Base-by-base conservation (phyloP, 164 flowering plant genomes). In the Tetracentron sinense region DNA sequence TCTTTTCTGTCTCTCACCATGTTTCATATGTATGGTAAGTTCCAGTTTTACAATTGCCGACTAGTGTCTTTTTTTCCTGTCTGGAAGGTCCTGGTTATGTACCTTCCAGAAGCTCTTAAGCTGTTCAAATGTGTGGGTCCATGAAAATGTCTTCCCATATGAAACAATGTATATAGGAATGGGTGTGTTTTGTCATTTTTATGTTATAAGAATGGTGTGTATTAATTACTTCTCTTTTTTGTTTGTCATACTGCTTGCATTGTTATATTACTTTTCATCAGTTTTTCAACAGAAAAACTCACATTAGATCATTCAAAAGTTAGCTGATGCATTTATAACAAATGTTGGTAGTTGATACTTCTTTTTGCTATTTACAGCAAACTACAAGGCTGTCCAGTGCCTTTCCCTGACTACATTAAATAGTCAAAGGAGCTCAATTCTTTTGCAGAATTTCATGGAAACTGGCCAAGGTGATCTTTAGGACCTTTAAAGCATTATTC, bases 1-100 rank as follows among this genome's bases (percentile, higher is more conserved):
- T 87, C 79, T 22, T 95, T 95, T 76, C 74, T 95, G 61, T 80
- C 88, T 28, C 88, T 92, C 42, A 89, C 99, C 29, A 54, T 85
- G 68, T 88, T 95, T 67, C 99, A 95, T 75, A 88, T 95, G 92
- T 95, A 85, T 79, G 99, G 98, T 95, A 73, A 79, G 93, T 77
- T 68, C 61, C 48, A 15, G 60, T 64, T 55, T 56, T 60, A 51
- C 26, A 50, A 17, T 58, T 12, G 31, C 27, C 26, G 2, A 14
- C 49, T 4, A 33, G 38, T n/a, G 8, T 33, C 4, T 33, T 4
- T 33, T 33, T 33, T 33, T 33, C 38, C 42, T 21, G 29, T 3
- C 55, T 51, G 55, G 28, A 47, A 47, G 8, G 16, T 51, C 17
- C 28, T 51, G 17, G 28, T 51, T 26, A 49, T 53, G 4, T 8